phyloP scores from a whole-genome alignment of 768 basidiomycete genomes.

The Ephemerocybe angulata region DNA sequence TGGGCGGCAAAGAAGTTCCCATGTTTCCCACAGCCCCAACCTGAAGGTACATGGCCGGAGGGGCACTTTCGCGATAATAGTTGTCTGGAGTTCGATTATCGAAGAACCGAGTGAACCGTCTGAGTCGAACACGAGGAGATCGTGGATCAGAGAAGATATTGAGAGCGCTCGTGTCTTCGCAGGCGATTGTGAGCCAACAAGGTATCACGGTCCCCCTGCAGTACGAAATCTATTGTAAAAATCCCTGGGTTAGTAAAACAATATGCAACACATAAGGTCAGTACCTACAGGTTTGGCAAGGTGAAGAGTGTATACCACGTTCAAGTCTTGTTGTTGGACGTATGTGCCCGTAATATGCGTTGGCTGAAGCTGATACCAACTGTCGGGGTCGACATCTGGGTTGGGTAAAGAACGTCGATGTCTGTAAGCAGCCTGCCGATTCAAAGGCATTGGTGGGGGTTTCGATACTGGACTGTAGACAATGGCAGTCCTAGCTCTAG shows the following conservation, averaged over 20 bases:
- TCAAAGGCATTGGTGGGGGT: neutral
- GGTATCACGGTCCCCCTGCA: neutral
- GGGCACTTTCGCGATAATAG: neutral
- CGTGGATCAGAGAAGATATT: neutral
- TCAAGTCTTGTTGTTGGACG: neutral
- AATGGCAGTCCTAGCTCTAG: neutral
- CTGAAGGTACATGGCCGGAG: no score
- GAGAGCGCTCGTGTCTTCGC: neutral
- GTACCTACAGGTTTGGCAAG: conserved; percentile 3
- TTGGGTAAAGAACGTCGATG: neutral
- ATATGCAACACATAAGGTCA: neutral
- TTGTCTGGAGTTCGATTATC: neutral
- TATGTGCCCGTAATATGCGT: neutral
- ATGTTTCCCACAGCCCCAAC: neutral
- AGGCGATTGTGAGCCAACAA: neutral
- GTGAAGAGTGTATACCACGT: neutral
- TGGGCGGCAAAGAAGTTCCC: neutral
- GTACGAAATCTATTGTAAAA: neutral
- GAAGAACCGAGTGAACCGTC: neutral
- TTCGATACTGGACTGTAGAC: neutral
- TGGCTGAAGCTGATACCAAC: neutral
- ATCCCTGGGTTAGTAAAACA: neutral
- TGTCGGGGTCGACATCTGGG: neutral
- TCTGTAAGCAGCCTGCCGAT: neutral
- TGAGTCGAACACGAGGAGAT: neutral